Percentiles rank a stretch among this genome's conserved stretches.
phyloP scores from a whole-genome alignment of 805 yeast species.

The Torulaspora delbrueckii region DNA sequence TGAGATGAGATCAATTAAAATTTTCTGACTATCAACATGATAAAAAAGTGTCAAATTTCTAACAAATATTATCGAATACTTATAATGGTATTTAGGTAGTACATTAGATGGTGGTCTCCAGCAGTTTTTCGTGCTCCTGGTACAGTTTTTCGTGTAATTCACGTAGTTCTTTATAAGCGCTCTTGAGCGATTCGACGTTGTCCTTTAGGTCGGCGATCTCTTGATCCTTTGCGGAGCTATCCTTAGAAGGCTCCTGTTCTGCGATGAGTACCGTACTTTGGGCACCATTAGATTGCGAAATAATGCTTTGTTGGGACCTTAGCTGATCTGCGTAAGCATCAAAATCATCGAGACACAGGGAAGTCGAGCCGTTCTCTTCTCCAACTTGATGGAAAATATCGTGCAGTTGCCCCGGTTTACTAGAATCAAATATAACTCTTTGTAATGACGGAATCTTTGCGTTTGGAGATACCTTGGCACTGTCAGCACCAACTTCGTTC shows the following conservation, averaged over 20 bases:
- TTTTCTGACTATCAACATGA: neutral
- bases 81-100: neutral
- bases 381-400: conserved; percentile 39
- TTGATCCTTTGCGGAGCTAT: conserved; percentile 22
- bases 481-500: conserved; percentile 1
- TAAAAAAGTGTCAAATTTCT: neutral
- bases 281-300: conserved; percentile 37
- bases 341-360: conserved; percentile 35
- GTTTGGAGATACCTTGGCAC: conserved; percentile 1
- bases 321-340: conserved; percentile 47
- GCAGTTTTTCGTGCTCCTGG: conserved; percentile 43
- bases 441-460: conserved; percentile 57
- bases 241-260: conserved; percentile 2
- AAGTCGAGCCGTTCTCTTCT: conserved; percentile 18
- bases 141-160: conserved; percentile 55
- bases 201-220: conserved; percentile 39
- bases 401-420: conserved; percentile 38
- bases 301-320: conserved; percentile 48
- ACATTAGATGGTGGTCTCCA: conserved; percentile 5
- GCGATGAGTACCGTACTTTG: conserved; percentile 38
- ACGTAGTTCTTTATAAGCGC: conserved; percentile 56
- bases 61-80: neutral
- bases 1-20: conserved; percentile 1
- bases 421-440: conserved; percentile 48
- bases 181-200: conserved; percentile 47